A percentile compares a stretch with the other conserved stretches of the same genome.
Conservation (phyloP, 2,329 filamentous ascomycete species). For the Fusarium camptoceras region DNA sequence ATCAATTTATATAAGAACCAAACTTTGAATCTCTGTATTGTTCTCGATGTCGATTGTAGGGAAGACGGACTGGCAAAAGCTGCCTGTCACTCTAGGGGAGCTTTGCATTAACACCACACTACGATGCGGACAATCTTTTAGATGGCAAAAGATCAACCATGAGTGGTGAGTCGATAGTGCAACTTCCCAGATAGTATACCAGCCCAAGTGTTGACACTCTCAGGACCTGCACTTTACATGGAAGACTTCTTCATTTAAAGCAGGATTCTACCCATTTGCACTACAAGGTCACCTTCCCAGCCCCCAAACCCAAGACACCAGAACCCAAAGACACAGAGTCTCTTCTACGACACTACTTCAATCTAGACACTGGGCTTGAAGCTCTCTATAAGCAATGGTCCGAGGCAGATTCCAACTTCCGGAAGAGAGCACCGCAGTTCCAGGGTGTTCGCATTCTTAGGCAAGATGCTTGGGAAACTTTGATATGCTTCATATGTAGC, state of each 20-base stretch:
- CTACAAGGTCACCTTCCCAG: slow-evolving; percentile 78
- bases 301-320: slow-evolving; percentile 23
- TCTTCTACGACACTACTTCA: slow-evolving; percentile 87
- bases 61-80: slow-evolving; percentile 84
- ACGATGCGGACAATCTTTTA: slow-evolving; percentile 94
- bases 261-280: slow-evolving; percentile 84
- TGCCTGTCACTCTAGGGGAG: slow-evolving; percentile 85
- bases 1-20: background rate
- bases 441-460: slow-evolving; percentile 90
- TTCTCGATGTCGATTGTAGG: slow-evolving; percentile 56
- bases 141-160: slow-evolving; percentile 88
- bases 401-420: slow-evolving; percentile 85
- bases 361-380: slow-evolving; percentile 80
- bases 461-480: slow-evolving; percentile 95
- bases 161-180: slow-evolving; percentile 73
- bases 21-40: background rate
- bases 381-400: slow-evolving; percentile 90
- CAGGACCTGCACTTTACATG: slow-evolving; percentile 85
- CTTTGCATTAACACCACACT: slow-evolving; percentile 95
- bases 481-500: slow-evolving; percentile 96
- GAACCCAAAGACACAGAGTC: slow-evolving; percentile 74
- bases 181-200: background rate
- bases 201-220: slow-evolving; percentile 7
- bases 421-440: slow-evolving; percentile 86
- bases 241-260: slow-evolving; percentile 84